phyloP scores from a whole-genome alignment of 352 stramenopile species.

The Thalassiosira oceanica region DNA sequence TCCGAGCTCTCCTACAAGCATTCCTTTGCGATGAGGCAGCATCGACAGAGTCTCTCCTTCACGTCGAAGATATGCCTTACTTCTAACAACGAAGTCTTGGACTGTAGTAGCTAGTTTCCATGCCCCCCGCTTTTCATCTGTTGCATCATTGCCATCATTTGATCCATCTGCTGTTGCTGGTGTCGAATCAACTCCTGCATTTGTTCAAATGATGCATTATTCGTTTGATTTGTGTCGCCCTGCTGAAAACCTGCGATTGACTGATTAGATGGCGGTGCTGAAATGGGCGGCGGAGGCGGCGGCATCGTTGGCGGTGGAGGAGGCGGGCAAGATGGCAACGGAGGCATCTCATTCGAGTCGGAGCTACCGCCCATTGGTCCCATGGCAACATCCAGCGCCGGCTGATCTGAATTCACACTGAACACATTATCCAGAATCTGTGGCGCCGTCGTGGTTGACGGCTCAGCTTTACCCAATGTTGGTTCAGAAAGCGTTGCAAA shows the following conservation, averaged over 20 bases:
- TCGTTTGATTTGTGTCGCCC: background rate
- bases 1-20: too few relatives aligned
- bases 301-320: constrained; percentile 17
- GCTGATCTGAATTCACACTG: background rate
- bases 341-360: constrained; percentile 10
- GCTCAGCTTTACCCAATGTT: background rate
- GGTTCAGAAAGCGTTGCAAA: background rate
- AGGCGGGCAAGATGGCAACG: constrained; percentile 22
- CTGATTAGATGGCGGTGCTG: background rate
- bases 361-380: constrained; percentile 22
- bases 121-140: constrained; percentile 42
- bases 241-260: background rate
- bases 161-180: constrained; percentile 40
- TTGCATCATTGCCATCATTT: constrained; percentile 53
- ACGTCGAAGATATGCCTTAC: too few relatives aligned
- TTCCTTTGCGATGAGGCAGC: too few relatives aligned
- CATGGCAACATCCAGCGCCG: constrained; percentile 17
- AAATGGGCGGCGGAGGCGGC: constrained; percentile 10
- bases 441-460: background rate
- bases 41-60: too few relatives aligned
- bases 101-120: too few relatives aligned
- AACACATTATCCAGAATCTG: background rate
- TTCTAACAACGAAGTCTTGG: too few relatives aligned
- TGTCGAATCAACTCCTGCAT: constrained; percentile 48
- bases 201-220: constrained; percentile 27